A percentile compares a stretch with the other conserved stretches of the same genome.
Conservation (phyloP, 345 rosid genomes). For the Abelmoschus esculentus region DNA sequence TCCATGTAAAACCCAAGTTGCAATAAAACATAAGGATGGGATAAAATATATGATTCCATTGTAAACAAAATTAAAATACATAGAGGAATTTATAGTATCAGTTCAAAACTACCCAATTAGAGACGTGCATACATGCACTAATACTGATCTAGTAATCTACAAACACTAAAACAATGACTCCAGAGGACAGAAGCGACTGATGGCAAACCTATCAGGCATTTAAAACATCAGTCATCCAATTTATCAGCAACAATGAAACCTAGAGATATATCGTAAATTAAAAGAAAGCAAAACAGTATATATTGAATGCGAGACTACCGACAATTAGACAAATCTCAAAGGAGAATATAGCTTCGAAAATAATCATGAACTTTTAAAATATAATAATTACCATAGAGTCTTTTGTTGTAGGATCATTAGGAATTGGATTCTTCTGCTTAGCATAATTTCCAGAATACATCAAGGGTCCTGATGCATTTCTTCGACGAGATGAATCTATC, state of each 20-base stretch:
- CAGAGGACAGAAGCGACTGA: background rate
- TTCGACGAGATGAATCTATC: constrained; percentile 62
- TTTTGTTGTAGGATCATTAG: constrained; percentile 44
- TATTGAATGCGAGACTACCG: background rate
- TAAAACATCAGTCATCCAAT: background rate
- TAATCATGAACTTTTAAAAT: background rate
- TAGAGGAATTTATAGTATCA: background rate
- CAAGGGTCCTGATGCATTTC: constrained; percentile 54
- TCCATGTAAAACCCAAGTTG: constrained; percentile 12
- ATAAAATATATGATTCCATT: background rate
- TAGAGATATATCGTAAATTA: background rate
- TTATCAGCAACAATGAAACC: background rate
- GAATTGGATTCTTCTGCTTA: constrained; percentile 56
- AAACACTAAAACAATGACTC: background rate
- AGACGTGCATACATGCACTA: background rate
- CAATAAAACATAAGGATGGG: background rate
- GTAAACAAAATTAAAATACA: background rate
- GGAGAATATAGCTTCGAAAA: background rate
- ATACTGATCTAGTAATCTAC: background rate
- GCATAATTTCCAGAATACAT: constrained; percentile 49
- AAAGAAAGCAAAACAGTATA: background rate
- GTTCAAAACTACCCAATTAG: background rate
- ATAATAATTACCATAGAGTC: constrained; percentile 49
- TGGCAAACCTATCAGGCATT: background rate
- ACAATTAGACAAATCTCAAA: background rate